Base-by-base conservation (phyloP, 169 alveolate genomes). In the Eimeria maxima region DNA sequence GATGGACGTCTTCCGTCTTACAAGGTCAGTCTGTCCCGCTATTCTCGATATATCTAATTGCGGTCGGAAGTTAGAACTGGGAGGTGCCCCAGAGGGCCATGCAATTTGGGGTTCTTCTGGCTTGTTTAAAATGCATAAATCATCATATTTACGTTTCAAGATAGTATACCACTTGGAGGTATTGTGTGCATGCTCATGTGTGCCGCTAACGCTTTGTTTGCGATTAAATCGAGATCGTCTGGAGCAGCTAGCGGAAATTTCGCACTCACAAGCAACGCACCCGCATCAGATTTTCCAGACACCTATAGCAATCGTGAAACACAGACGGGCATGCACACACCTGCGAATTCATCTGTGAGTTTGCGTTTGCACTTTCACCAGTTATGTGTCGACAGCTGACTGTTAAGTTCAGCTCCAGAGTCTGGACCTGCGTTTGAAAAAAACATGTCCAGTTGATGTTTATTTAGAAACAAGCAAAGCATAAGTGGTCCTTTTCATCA, bases 1-100 rank as follows among this genome's bases (percentile, higher is more conserved):
- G 96, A 81, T 11, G 96, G 96, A 45, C 55, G 65, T n/a, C 83
- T 94, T 18, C 96, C 96, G 5, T 81, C 90, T 69, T 87, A 83
- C 90, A 94, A 94, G 96, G 94, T 84, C 55, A 2, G 90, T 13
- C 47, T 63, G 53, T 53, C n/a, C 24, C 47, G 13, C 47, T 69
- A 29, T 22, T 1, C 0, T 11, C 74, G 74, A 33, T 33, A 33
- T 33, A 0, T 33, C 38, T 33, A 33, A 33, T 33, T 33, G 38
- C 38, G 38, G 38, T 33, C 38, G 38, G 38, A 33, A 33, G 38
- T 33, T 33, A 33, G 1, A 1, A 33, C 38, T 0, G 38, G 33
- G 74, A 20, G 38, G 38, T 38, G 20, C 38, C 38, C n/a, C 33
- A 42, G 38, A 65, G 42, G n/a, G 0, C 42, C 42, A 4, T 29